phyloP scores from a whole-genome alignment of 192 early-diverging fungal genomes.

The Powellomyces hirtus region DNA sequence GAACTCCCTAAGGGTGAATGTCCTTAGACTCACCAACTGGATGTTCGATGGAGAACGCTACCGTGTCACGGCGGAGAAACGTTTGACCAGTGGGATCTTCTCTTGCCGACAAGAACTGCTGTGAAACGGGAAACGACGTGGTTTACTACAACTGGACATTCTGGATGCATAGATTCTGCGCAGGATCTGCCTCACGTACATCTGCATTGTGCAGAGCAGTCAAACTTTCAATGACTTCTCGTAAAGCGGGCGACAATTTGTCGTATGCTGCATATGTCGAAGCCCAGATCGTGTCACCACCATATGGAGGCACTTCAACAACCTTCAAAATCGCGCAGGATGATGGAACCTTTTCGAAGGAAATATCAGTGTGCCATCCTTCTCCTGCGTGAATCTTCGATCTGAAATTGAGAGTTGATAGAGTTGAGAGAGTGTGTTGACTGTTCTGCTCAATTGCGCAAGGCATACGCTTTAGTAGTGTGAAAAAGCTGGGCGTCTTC shows the following conservation, averaged over 20 bases:
- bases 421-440: neutral
- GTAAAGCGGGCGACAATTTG: slow-evolving; percentile 54
- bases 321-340: slow-evolving; percentile 53
- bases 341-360: slow-evolving; percentile 56
- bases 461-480: too few species aligned
- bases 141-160: neutral
- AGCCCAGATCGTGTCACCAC: slow-evolving; percentile 62
- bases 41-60: neutral
- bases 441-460: too few species aligned
- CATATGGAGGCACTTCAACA: slow-evolving; percentile 39
- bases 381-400: slow-evolving; percentile 17
- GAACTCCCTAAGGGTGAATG: too few species aligned
- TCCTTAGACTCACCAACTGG: slow-evolving; percentile 11
- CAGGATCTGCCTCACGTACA: too few species aligned
- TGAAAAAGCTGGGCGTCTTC: slow-evolving; percentile 8
- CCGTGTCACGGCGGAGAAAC: slow-evolving; percentile 8
- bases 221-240: slow-evolving; percentile 56
- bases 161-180: too few species aligned
- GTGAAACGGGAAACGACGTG: slow-evolving; percentile 10
- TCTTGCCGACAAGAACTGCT: neutral
- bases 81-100: neutral
- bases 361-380: slow-evolving; percentile 56
- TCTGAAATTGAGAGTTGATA: too few species aligned
- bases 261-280: slow-evolving; percentile 61
- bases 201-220: slow-evolving; percentile 53